phyloP scores from a whole-genome alignment of 179 eudicot species.

The Sideroxylon spinosum region DNA sequence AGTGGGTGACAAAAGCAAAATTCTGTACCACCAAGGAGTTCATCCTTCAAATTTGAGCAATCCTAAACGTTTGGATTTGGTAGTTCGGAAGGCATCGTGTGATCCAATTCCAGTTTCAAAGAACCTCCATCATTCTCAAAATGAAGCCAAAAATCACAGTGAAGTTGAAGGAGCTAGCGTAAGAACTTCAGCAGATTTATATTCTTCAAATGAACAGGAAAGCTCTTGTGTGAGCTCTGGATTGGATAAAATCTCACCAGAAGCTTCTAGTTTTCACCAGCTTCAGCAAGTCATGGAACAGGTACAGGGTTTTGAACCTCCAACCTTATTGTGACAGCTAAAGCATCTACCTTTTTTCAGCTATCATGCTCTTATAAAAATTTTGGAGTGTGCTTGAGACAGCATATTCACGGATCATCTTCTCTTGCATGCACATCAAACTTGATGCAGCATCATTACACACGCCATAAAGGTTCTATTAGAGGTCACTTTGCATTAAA shows the following conservation, averaged over 20 bases:
- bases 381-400: neutral
- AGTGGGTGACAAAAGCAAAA: slow-evolving; percentile 37
- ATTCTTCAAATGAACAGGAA: slow-evolving; percentile 49
- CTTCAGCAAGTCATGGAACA: slow-evolving; percentile 78
- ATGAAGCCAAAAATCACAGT: slow-evolving; percentile 31
- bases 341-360: neutral
- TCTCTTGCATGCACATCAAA: slow-evolving; percentile 5
- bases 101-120: slow-evolving; percentile 33
- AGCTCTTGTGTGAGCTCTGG: slow-evolving; percentile 58
- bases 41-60: slow-evolving; percentile 25
- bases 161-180: slow-evolving; percentile 24
- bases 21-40: slow-evolving; percentile 24
- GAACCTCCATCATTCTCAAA: slow-evolving; percentile 28
- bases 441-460: neutral
- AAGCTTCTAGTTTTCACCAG: slow-evolving; percentile 82
- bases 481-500: neutral
- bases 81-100: slow-evolving; percentile 25
- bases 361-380: neutral
- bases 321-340: neutral
- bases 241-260: slow-evolving; percentile 60
- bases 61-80: slow-evolving; percentile 23
- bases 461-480: neutral
- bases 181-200: slow-evolving; percentile 40
- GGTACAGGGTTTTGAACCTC: slow-evolving; percentile 40
- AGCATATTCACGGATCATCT: neutral